A percentile compares a stretch with the other conserved stretches of the same genome.
These are phyloP conservation scores for Strigomonas galati DNA, from an alignment of 208 protist genomes.

Conservation along the genomic window DNA sequence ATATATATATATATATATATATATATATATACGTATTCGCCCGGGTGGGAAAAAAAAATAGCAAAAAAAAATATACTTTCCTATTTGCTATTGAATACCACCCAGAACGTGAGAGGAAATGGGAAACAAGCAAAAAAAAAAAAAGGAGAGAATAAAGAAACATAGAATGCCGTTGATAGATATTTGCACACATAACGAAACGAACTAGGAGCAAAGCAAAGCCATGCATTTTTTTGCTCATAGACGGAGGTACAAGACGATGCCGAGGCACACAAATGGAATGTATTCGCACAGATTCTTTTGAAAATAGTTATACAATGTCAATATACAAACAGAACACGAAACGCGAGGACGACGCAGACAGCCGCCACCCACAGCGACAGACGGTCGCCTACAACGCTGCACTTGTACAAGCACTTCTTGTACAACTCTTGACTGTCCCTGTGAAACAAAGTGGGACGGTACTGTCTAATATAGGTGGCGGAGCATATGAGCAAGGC, in stretches of 20 bases:
- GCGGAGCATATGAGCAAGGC: slow-evolving; percentile 86
- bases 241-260: neutral
- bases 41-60: slow-evolving; percentile 4
- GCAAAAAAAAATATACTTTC: too few relatives aligned
- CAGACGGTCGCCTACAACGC: slow-evolving; percentile 88
- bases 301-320: neutral
- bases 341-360: slow-evolving; percentile 75
- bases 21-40: slow-evolving; percentile 5
- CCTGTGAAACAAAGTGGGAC: slow-evolving; percentile 82
- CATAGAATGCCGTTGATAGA: neutral
- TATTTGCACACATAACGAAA: neutral
- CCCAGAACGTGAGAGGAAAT: too few relatives aligned
- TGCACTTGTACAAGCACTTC: slow-evolving; percentile 91
- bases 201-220: neutral
- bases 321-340: slow-evolving; percentile 80
- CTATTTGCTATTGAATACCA: too few relatives aligned
- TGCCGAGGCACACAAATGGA: neutral
- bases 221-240: neutral
- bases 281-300: slow-evolving; percentile 2
- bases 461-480: slow-evolving; percentile 88
- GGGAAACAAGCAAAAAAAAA: slow-evolving; percentile 9
- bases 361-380: slow-evolving; percentile 74
- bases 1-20: slow-evolving; percentile 3
- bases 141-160: slow-evolving; percentile 8
- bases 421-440: slow-evolving; percentile 81